Evolutionary conservation across 2,329 filamentous ascomycete genomes (phyloP).

Genomic region (Alternaria ventricosa): DNA sequence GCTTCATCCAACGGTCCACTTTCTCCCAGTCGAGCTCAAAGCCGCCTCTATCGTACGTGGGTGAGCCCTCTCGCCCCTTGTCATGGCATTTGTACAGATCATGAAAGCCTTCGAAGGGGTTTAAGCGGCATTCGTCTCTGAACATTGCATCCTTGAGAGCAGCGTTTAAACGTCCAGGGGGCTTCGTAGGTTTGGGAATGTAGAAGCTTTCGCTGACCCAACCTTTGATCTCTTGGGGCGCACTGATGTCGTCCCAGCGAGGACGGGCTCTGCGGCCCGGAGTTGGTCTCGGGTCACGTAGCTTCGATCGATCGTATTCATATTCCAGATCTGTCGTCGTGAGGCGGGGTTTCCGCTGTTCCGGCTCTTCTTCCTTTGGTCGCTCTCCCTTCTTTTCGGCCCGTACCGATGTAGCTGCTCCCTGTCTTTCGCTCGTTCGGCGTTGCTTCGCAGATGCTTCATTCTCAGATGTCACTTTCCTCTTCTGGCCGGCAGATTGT

Average conservation of each 20-base stretch:
- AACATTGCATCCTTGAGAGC: background rate
- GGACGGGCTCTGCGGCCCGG: background rate
- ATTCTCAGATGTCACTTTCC: background rate
- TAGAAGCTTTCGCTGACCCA: background rate
- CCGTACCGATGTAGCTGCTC: background rate
- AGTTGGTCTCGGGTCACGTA: slow-evolving; percentile 2
- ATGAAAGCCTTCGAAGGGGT: background rate
- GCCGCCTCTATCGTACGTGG: background rate
- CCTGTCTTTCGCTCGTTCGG: background rate
- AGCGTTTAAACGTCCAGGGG: background rate
- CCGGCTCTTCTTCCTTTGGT: background rate
- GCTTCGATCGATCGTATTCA: slow-evolving; percentile 9
- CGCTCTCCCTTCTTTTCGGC: background rate
- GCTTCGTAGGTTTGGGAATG: background rate
- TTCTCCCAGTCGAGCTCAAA: background rate
- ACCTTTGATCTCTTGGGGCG: background rate
- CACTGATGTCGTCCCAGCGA: background rate
- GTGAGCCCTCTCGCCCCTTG: background rate
- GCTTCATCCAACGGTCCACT: background rate
- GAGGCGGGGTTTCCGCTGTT: slow-evolving; percentile 5
- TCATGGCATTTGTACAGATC: background rate
- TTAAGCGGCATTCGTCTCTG: background rate
- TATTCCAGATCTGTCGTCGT: slow-evolving; percentile 12
- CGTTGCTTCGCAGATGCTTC: background rate
- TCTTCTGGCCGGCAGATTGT: background rate